Evolutionary conservation across 108 stramenopile genomes (phyloP).

Genomic region (Schizochytrium sp.): DNA sequence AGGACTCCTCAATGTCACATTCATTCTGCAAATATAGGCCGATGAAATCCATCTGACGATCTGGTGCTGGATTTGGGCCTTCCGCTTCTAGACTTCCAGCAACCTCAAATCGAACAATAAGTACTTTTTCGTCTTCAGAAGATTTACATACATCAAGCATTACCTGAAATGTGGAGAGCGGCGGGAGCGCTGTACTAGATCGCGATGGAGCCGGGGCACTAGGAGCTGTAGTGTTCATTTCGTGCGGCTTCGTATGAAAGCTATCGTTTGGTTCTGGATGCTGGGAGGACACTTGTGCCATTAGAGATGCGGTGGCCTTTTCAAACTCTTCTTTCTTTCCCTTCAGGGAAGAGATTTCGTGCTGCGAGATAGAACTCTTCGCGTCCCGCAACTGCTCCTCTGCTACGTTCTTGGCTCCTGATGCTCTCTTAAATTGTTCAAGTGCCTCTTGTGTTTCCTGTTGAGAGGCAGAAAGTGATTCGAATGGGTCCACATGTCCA

Average conservation of each 20-base stretch:
- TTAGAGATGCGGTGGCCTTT: neutral
- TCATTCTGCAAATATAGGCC: slow-evolving; percentile 2
- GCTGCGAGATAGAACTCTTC: neutral
- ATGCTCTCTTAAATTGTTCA: neutral
- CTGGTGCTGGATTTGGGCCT: neutral
- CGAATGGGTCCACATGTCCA: neutral
- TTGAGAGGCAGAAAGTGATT: neutral
- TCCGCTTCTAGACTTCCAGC: neutral
- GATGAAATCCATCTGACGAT: slow-evolving; percentile 13
- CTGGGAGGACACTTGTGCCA: too few relatives aligned
- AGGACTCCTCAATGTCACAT: slow-evolving; percentile 26
- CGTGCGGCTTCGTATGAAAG: too few relatives aligned
- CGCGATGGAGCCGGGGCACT: neutral
- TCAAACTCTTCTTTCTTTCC: neutral
- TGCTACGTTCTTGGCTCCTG: neutral
- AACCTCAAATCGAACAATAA: slow-evolving; percentile 9
- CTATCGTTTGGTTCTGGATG: too few relatives aligned
- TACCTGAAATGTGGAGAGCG: slow-evolving; percentile 14
- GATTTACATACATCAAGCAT: neutral
- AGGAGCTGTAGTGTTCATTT: neutral
- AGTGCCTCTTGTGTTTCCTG: neutral
- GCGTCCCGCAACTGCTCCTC: neutral
- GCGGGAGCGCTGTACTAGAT: neutral
- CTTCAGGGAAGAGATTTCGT: neutral
- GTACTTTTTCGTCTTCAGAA: neutral